Evolutionary conservation across 179 eudicot genomes (phyloP), one percentile per base, ranked within the genome.

Genomic region (Sideroxylon spinosum): DNA sequence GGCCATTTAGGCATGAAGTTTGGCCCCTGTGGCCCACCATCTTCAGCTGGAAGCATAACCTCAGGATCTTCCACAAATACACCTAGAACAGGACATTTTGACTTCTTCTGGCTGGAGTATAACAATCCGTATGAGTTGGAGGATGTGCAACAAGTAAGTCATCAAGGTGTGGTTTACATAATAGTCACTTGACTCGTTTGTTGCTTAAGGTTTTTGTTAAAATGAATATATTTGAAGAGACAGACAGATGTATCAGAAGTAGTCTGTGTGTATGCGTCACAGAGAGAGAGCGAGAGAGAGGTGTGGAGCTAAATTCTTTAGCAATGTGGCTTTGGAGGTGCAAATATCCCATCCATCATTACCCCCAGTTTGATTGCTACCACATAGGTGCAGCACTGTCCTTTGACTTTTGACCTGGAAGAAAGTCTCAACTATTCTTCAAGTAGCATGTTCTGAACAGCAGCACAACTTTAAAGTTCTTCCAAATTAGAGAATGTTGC

Each of bases 31-130:
- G 86, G 89, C 46, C 87, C 91, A 53, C 81, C 89, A 64, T 90
- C 93, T 37, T 87, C 87, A 48, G 81, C 86, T 68, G 94, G 88
- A 66, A 90, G 94, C 80, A 84, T 90, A 78, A 79, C 91, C 61
- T 84, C 90, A 74, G 78, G 83, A 55, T 90, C 94, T 67, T 86
- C 93, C 13, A 68, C 87, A 49, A 89, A 83, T 87, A 90, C 92
- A 63, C 94, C 94, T 69, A 85, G 84, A 73, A 73, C 88, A 7
- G 79, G 85, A 68, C 86, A 84, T 80, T 86, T 90, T 81, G 94
- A 89, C 83, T 80, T 83, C 46, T 85, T 82, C 72, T 89, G 92
- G 94, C 63, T 85, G 64, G 94, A 90, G 65, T 87, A 84, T 44
- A 81, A 81, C 76, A 82, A 86, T 82, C 81, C 84, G 66, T 85